Base-by-base conservation (phyloP, 805 yeast species). In the Deakozyma indianensis region DNA sequence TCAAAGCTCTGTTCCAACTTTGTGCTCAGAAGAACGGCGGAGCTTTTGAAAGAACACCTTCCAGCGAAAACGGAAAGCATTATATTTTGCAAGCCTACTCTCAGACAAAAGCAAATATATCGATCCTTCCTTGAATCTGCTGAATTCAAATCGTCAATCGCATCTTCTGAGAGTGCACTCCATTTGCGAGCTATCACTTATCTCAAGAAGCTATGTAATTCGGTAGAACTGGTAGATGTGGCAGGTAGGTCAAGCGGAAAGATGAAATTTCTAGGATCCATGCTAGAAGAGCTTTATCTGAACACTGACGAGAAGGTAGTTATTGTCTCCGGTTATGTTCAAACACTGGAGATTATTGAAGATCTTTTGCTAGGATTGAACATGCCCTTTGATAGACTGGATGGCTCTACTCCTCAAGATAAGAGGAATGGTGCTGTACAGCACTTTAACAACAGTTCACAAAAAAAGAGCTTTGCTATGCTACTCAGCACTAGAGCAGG, bases 401-500 rank as follows among this genome's bases (percentile, higher is more conserved):
- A 92, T 63, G 98, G 98, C 0, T 69, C 83, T 1, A 85, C 94
- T 0, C 82, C 86, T 0, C 70, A 77, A 24, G 75, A 73, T 32
- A 66, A 70, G 42, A 66, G 98, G 32, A 82, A 78, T 47, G 60
- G 68, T 3, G 64, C 83, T 16, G 94, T 92, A 1, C 71, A 71
- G 15, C 63, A 71, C 11, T 90, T 90, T 62, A 88, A 88, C 57
- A 69, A 60, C 20, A 48, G 69, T 0, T 57, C 67, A 2, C 52
- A 54, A 5, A 59, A 59, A 27, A 48, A 54, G 15, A 60, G 67
- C 3, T 76, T 82, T 56, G 80, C 80, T 0, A 86, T 92, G 52
- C 62, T 92, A 11, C 62, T 92, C 11, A 84, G 95, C 2, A 82
- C 96, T 0, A 85, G 87, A 59, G 79, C 95, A 3, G 98, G 98